Base-by-base conservation (phyloP, 768 basidiomycete species). In the Asterophora parasitica region DNA sequence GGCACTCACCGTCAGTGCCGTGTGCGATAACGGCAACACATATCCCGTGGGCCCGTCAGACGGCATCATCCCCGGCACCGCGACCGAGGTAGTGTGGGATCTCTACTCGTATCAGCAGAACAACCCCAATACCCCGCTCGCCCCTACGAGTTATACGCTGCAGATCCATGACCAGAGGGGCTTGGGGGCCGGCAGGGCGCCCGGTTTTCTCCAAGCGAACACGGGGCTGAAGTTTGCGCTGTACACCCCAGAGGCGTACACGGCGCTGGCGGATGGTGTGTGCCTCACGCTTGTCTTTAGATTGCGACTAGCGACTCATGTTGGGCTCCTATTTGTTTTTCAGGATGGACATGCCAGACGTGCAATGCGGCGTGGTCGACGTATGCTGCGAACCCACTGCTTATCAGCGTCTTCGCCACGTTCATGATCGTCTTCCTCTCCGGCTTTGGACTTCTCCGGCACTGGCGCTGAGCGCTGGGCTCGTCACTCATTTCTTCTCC, bases 11-110 rank as follows among this genome's bases (percentile, higher is more conserved):
- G 74, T 95, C 51, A 80, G 81, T 32, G 92, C 92, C 23, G 75
- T 84, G 36, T 87, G 88, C 65, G 82, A 83, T 11, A 93, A 94
- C 60, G 88, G 88, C 2, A 89, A 88, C 66, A 93, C 91, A 1
- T 97, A 92, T 63, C 79, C 89, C 12, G 88, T 95, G 7, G 91
- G 89, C 2, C 84, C 88, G 0, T 80, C 84, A 4, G 72, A 85
- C 57, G 85, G 88, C 2, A 66, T 83, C 23, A 78, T 92, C 4
- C 71, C 79, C 1, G 92, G 87, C 0, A 81, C 78, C 0, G 82
- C 83, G 28, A 88, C 88, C 5, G 58, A 68, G 34, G 81, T 88
- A 7, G 76, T 83, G 4, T 95, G 93, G 93, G 88, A 91, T 61
- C 64, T 87, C 0, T 92, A 76, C 57, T 70, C 76, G 36, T 92